A percentile compares a stretch with the other conserved stretches of the same genome.
These are phyloP conservation scores for Halocafeteria seosinensis DNA, from an alignment of 108 stramenopile species.

Conservation along the genomic window DNA sequence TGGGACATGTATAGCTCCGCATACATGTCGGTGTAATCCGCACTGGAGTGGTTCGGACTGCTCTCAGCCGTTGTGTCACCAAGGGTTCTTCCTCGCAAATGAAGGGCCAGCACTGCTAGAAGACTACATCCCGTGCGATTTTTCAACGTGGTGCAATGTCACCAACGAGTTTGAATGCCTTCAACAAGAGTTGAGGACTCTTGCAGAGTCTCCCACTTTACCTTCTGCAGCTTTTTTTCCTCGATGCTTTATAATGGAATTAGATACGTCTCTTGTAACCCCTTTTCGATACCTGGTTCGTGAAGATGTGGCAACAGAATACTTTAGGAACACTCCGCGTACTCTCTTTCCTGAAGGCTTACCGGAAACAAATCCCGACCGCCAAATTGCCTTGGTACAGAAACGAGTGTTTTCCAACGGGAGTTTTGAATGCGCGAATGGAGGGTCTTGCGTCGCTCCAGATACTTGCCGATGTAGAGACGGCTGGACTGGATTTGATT, in stretches of 20 bases:
- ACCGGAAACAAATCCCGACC: conserved; percentile 23
- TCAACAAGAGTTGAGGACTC: background rate
- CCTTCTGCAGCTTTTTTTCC: background rate
- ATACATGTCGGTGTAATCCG: conserved; percentile 57
- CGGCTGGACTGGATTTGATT: conserved; percentile 69
- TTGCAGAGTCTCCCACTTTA: background rate
- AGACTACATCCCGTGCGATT: conserved; percentile 47
- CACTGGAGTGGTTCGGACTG: conserved; percentile 56
- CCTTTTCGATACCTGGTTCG: conserved; percentile 40
- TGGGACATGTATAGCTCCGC: conserved; percentile 55
- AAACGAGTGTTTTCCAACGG: conserved; percentile 45
- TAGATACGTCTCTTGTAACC: conserved; percentile 13
- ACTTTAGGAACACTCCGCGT: conserved; percentile 32
- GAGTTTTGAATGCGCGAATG: conserved; percentile 59
- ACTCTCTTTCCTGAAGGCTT: conserved; percentile 40
- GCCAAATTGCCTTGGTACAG: conserved; percentile 50
- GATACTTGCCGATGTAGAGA: conserved; percentile 51
- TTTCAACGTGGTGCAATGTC: conserved; percentile 46
- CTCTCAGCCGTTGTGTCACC: conserved; percentile 52
- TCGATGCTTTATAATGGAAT: conserved; percentile 46
- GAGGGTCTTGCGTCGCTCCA: conserved; percentile 47
- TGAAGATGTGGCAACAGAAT: conserved; percentile 26
- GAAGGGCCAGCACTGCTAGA: background rate
- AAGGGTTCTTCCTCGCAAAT: conserved; percentile 48
- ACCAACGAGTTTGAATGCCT: conserved; percentile 58